Conservation (phyloP, 2,329 filamentous ascomycete genomes). For the Talaromyces verruculosus region DNA sequence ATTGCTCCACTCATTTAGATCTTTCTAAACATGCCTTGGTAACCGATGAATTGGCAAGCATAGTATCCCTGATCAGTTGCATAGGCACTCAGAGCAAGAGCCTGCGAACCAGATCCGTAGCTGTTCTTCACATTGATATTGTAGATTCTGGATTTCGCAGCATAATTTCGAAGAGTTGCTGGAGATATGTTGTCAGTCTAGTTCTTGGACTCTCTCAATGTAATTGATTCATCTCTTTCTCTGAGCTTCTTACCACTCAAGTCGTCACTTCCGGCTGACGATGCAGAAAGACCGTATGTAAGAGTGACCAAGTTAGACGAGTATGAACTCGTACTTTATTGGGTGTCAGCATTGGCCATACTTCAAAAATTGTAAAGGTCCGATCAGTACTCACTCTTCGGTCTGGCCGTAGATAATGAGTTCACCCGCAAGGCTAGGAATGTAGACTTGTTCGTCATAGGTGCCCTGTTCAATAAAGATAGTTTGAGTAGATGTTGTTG, state of each 20-base stretch:
- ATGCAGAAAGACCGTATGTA: slow-evolving; percentile 31
- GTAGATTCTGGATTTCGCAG: slow-evolving; percentile 23
- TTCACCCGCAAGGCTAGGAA: slow-evolving; percentile 49
- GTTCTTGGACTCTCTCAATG: no score
- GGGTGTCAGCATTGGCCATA: neutral
- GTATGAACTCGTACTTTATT: slow-evolving; percentile 50
- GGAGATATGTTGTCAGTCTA: neutral
- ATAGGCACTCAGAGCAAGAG: slow-evolving; percentile 54
- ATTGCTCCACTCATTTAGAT: neutral
- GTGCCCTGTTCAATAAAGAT: slow-evolving; percentile 64
- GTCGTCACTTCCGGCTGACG: slow-evolving; percentile 25
- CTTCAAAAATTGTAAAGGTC: neutral
- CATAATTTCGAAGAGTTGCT: slow-evolving; percentile 20
- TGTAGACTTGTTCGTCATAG: slow-evolving; percentile 61
- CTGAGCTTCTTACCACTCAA: slow-evolving; percentile 23
- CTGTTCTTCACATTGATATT: slow-evolving; percentile 27
- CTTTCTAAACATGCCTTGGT: slow-evolving; percentile 38
- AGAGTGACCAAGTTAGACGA: slow-evolving; percentile 59
- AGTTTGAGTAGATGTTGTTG: slow-evolving; percentile 52
- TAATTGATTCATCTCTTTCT: no score
- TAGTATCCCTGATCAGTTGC: slow-evolving; percentile 58
- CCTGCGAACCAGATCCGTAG: slow-evolving; percentile 24
- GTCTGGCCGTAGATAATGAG: slow-evolving; percentile 63
- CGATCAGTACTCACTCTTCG: slow-evolving; percentile 29
- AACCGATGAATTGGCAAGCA: slow-evolving; percentile 55